These are phyloP conservation scores for Aspergillus sp. DNA, from an alignment of 2,329 filamentous ascomycete species.

Conservation along the genomic window DNA sequence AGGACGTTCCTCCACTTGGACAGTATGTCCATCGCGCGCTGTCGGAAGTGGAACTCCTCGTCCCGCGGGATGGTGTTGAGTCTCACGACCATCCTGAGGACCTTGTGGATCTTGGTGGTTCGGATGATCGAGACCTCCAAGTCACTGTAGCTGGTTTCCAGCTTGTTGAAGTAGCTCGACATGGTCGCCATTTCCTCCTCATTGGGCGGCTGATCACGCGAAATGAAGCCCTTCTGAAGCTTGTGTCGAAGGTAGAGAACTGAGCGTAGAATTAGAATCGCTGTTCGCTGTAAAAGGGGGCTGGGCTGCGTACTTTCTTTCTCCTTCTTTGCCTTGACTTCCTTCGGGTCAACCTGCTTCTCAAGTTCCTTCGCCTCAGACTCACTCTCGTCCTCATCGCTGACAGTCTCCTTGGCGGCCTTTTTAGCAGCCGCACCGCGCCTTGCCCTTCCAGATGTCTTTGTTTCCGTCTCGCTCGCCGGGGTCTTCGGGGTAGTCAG, in stretches of 20 bases:
- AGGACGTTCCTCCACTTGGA: constrained; percentile 82
- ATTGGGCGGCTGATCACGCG: constrained; percentile 73
- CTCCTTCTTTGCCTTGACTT: constrained; percentile 48
- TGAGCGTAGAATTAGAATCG: constrained; percentile 21
- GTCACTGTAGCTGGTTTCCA: constrained; percentile 70
- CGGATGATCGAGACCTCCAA: constrained; percentile 85
- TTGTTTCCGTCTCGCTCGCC: constrained; percentile 35
- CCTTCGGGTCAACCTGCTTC: constrained; percentile 46
- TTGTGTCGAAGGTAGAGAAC: constrained; percentile 93
- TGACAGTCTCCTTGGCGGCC: constrained; percentile 44
- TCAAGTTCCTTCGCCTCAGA: constrained; percentile 44
- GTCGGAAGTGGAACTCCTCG: constrained; percentile 80
- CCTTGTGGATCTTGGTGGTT: constrained; percentile 95
- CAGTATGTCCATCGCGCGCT: constrained; percentile 68
- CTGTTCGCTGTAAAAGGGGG: background rate
- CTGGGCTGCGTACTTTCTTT: constrained; percentile 40
- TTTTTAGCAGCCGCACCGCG: constrained; percentile 52
- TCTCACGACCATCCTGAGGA: constrained; percentile 89
- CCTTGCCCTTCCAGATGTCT: constrained; percentile 46
- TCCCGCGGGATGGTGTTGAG: constrained; percentile 77
- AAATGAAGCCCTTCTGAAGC: constrained; percentile 87
- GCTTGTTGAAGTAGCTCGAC: constrained; percentile 49
- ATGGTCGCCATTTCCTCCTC: constrained; percentile 52
- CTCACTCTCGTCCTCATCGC: constrained; percentile 51
- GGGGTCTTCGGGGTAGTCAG: constrained; percentile 52